Percentiles rank a stretch among this genome's conserved stretches.
Conservation (phyloP, 352 stramenopile species). For the Phytophthora crassamura region DNA sequence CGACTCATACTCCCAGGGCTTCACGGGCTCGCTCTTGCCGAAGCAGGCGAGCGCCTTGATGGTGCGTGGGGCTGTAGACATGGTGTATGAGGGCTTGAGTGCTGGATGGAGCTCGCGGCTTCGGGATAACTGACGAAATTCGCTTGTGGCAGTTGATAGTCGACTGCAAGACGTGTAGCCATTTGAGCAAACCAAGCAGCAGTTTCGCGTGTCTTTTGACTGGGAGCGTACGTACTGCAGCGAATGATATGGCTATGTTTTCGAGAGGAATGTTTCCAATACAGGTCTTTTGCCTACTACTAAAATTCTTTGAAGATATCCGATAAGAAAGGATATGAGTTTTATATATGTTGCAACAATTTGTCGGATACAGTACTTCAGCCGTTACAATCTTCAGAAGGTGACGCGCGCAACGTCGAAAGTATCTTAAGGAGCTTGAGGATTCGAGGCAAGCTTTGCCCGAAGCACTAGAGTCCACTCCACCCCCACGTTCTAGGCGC, state of each 20-base stretch:
- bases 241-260: background rate
- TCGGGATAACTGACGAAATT: constrained; percentile 1
- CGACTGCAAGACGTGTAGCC: background rate
- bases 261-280: background rate
- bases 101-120: background rate
- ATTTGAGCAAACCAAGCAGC: constrained; percentile 14
- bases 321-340: no score
- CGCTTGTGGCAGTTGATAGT: background rate
- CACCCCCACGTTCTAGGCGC: no score
- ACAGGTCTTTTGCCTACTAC: background rate
- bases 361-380: background rate
- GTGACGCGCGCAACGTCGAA: no score
- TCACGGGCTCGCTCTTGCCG: constrained; percentile 35
- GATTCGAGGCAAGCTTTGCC: no score
- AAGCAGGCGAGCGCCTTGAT: constrained; percentile 55
- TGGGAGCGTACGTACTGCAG: constrained; percentile 2
- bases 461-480: no score
- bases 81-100: constrained; percentile 4
- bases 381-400: constrained; percentile 5
- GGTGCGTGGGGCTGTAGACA: constrained; percentile 40
- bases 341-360: no score
- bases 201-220: background rate
- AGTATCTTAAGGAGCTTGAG: no score
- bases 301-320: no score
- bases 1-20: constrained; percentile 54